These are phyloP conservation scores for Rhizophagus sp. DNA, from an alignment of 192 early-diverging fungal species.

Conservation along the genomic window DNA sequence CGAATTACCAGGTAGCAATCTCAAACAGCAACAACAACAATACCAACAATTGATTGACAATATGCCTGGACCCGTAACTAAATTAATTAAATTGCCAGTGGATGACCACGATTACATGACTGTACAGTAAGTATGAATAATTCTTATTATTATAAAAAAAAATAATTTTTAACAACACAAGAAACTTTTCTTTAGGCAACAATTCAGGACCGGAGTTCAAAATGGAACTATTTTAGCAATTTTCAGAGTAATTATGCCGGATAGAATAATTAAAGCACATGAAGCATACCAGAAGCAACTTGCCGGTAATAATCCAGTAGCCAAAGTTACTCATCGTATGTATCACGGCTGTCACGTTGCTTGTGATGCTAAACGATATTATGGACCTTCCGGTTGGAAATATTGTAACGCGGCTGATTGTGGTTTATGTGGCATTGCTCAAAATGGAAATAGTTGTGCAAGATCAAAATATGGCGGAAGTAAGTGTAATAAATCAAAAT, in stretches of 20 bases:
- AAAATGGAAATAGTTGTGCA: background rate
- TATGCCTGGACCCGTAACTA: background rate
- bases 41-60: background rate
- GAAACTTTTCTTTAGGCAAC: background rate
- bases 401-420: background rate
- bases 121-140: background rate
- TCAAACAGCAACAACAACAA: background rate
- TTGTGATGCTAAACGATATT: background rate
- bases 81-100: background rate
- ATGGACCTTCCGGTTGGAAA: background rate
- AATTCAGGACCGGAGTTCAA: background rate
- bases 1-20: background rate
- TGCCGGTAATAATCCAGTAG: background rate
- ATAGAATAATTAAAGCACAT: constrained; percentile 12
- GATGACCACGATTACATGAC: background rate
- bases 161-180: background rate
- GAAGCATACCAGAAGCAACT: constrained; percentile 7
- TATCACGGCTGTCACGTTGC: background rate
- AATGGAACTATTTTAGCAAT: background rate
- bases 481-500: background rate
- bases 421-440: constrained; percentile 7
- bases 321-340: background rate
- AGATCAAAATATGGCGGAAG: background rate
- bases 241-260: background rate
- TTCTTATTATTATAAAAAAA: no score